Conservation (phyloP, 305 asterid species). For the Monarda citriodora region DNA sequence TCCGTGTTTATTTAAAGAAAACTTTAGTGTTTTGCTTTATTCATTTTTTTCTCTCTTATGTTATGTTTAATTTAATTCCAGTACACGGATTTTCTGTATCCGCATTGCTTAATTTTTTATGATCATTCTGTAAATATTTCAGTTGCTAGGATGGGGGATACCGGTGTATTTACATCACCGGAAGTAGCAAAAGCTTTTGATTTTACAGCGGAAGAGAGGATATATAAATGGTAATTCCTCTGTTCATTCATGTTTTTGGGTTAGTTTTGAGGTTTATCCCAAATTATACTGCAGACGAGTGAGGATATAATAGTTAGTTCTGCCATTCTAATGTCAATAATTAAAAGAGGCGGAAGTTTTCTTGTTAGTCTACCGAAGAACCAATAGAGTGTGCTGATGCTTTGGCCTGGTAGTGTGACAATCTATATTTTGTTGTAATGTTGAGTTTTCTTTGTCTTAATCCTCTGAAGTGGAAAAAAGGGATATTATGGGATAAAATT, state of each 20-base stretch:
- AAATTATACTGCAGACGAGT: background rate
- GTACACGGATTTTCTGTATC: background rate
- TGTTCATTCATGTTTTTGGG: background rate
- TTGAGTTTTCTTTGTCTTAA: background rate
- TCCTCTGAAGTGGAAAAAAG: background rate
- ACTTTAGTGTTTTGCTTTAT: background rate
- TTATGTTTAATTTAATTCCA: background rate
- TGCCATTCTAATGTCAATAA: background rate
- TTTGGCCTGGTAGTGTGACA: background rate
- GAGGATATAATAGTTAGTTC: background rate
- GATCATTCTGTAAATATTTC: slow-evolving; percentile 24
- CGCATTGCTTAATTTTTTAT: slow-evolving; percentile 1
- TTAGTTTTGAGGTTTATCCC: slow-evolving; percentile 1
- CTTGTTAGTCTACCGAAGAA: background rate
- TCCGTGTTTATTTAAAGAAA: background rate
- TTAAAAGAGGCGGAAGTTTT: background rate
- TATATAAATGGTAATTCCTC: slow-evolving; percentile 77
- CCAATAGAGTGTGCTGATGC: too few species aligned
- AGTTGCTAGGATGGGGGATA: slow-evolving; percentile 57
- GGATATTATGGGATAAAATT: too few species aligned
- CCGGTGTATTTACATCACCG: slow-evolving; percentile 73
- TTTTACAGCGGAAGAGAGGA: slow-evolving; percentile 86
- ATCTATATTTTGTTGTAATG: background rate
- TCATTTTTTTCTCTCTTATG: background rate
- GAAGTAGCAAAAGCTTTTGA: slow-evolving; percentile 85